A percentile compares a stretch with the other conserved stretches of the same genome.
phyloP scores from a whole-genome alignment of 345 rosid genomes.

The Citrus trifoliata region DNA sequence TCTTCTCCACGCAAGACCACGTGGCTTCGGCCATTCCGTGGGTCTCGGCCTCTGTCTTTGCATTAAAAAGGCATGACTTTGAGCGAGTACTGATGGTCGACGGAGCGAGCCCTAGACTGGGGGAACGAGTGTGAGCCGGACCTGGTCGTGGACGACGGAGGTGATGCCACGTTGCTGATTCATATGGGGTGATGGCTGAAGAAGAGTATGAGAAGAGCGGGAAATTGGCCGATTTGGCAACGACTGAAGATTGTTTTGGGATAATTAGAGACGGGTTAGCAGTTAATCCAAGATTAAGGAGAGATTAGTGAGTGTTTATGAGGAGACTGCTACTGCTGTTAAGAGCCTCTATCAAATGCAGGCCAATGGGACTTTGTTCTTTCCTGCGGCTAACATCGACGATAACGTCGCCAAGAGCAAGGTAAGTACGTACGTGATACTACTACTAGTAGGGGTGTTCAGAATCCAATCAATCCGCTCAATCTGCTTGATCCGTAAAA shows the following conservation, averaged over 20 bases:
- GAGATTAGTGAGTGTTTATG: too few species aligned
- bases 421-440: too few species aligned
- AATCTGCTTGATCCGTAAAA: too few species aligned
- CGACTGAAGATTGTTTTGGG: slow-evolving; percentile 82
- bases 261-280: slow-evolving; percentile 73
- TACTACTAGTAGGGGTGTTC: too few species aligned
- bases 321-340: too few species aligned
- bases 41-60: slow-evolving; percentile 83
- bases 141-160: slow-evolving; percentile 87
- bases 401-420: slow-evolving; percentile 34
- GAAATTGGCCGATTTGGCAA: slow-evolving; percentile 55
- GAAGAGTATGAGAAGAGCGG: slow-evolving; percentile 73
- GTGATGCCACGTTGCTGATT: slow-evolving; percentile 81
- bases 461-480: too few species aligned
- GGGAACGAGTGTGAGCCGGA: slow-evolving; percentile 74
- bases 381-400: too few species aligned
- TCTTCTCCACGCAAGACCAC: slow-evolving; percentile 90
- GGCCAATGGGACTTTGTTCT: too few species aligned
- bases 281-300: slow-evolving; percentile 35
- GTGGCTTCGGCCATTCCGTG: slow-evolving; percentile 87
- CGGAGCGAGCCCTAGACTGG: slow-evolving; percentile 71
- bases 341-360: too few species aligned
- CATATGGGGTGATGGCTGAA: slow-evolving; percentile 88
- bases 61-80: slow-evolving; percentile 94
- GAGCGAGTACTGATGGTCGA: slow-evolving; percentile 97